These are phyloP conservation scores for Stagonosporopsis vannaccii DNA, from an alignment of 2,329 filamentous ascomycete species.

Conservation along the genomic window DNA sequence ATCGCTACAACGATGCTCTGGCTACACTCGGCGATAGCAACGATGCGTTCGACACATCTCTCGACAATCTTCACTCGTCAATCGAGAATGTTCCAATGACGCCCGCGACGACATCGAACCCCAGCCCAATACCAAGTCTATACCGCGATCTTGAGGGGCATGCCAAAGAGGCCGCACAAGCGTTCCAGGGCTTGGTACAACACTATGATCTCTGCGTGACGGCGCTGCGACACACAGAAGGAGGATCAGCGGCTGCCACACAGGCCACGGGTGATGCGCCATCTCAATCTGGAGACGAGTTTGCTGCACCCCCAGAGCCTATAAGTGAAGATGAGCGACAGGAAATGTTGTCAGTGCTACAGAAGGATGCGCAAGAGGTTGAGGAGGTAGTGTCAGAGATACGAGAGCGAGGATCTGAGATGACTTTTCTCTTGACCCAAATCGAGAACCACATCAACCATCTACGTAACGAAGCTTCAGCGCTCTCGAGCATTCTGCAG, in stretches of 20 bases:
- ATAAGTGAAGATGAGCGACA: constrained; percentile 77
- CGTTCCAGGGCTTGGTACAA: constrained; percentile 79
- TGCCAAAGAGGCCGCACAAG: constrained; percentile 81
- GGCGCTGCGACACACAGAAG: constrained; percentile 87
- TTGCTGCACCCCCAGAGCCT: constrained; percentile 66
- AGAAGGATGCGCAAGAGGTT: constrained; percentile 70
- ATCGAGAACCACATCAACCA: constrained; percentile 70
- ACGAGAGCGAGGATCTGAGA: constrained; percentile 74
- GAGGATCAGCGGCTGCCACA: constrained; percentile 58
- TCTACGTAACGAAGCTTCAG: constrained; percentile 62
- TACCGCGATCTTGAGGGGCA: constrained; percentile 70
- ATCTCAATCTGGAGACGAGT: constrained; percentile 34
- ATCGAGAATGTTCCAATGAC: constrained; percentile 44
- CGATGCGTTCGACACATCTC: constrained; percentile 75
- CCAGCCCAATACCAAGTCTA: constrained; percentile 54
- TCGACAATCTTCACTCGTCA: constrained; percentile 54
- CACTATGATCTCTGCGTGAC: constrained; percentile 95
- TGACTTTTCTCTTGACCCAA: constrained; percentile 73
- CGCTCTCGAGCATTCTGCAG: constrained; percentile 68
- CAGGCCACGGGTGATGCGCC: constrained; percentile 49
- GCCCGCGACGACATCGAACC: constrained; percentile 39
- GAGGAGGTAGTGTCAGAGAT: constrained; percentile 72
- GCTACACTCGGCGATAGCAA: constrained; percentile 62
- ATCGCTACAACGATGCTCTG: constrained; percentile 73
- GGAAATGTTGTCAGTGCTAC: constrained; percentile 84